Conservation (phyloP, 108 stramenopile species). For the Mediolabrus comicus region DNA sequence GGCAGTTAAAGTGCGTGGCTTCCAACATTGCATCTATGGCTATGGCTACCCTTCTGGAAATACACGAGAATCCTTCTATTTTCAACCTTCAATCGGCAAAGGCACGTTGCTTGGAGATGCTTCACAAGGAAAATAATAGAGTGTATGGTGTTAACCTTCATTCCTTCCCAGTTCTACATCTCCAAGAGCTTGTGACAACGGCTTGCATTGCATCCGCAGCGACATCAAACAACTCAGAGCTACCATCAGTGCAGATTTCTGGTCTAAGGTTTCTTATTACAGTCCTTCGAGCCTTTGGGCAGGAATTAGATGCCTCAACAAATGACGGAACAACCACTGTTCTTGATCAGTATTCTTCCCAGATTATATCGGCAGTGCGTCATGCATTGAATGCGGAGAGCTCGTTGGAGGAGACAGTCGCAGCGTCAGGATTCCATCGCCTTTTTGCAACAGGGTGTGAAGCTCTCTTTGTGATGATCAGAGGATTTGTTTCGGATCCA, state of each 20-base stretch:
- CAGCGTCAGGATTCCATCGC: slow-evolving; percentile 32
- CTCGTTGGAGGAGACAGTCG: slow-evolving; percentile 41
- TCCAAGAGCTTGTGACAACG: slow-evolving; percentile 50
- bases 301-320: slow-evolving; percentile 59
- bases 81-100: slow-evolving; percentile 57
- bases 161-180: slow-evolving; percentile 55
- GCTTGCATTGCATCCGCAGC: slow-evolving; percentile 68
- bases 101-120: slow-evolving; percentile 29
- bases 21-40: slow-evolving; percentile 45
- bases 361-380: slow-evolving; percentile 74
- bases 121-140: slow-evolving; percentile 2
- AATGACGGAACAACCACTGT: slow-evolving; percentile 47
- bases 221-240: slow-evolving; percentile 75
- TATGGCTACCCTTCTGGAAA: slow-evolving; percentile 32
- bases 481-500: slow-evolving; percentile 53
- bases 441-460: slow-evolving; percentile 70
- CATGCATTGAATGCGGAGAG: slow-evolving; percentile 53
- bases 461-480: slow-evolving; percentile 51
- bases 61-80: slow-evolving; percentile 20
- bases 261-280: slow-evolving; percentile 55
- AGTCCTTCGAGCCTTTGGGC: slow-evolving; percentile 59
- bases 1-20: slow-evolving; percentile 65
- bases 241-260: slow-evolving; percentile 60
- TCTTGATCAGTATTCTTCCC: slow-evolving; percentile 73
- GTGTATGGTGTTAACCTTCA: slow-evolving; percentile 3